Percentiles rank a stretch among this genome's conserved stretches.
Conservation (phyloP, 106 monocot species). For the Acorus calamus region DNA sequence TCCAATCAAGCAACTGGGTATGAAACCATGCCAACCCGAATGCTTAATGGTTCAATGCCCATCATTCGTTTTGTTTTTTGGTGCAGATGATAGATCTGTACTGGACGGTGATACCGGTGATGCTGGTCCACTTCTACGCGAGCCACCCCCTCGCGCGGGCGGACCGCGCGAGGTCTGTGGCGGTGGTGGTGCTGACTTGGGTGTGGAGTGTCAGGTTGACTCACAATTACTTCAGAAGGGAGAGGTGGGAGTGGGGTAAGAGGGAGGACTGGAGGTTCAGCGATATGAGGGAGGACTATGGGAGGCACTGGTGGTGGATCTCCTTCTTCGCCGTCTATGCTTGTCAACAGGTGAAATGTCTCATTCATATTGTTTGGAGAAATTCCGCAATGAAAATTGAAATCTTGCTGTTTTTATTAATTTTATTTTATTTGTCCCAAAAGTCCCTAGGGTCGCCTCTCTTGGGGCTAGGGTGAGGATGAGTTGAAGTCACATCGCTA, state of each 20-base stretch:
- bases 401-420: too few relatives aligned
- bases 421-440: too few relatives aligned
- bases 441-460: too few relatives aligned
- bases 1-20: slow-evolving; percentile 76
- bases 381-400: not conserved
- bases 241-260: slow-evolving; percentile 80
- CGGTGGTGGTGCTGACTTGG: slow-evolving; percentile 52
- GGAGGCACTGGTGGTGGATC: slow-evolving; percentile 82
- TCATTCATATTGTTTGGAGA: not conserved
- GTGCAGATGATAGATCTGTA: slow-evolving; percentile 87
- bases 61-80: too few relatives aligned
- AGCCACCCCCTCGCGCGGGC: slow-evolving; percentile 39
- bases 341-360: slow-evolving; percentile 67
- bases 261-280: slow-evolving; percentile 94
- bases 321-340: slow-evolving; percentile 85
- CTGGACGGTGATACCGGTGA: slow-evolving; percentile 89
- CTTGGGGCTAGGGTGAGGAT: too few relatives aligned
- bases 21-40: not conserved
- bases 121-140: slow-evolving; percentile 66
- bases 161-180: slow-evolving; percentile 40
- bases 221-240: slow-evolving; percentile 90
- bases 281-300: slow-evolving; percentile 59
- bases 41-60: not conserved
- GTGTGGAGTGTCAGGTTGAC: slow-evolving; percentile 84
- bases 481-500: too few relatives aligned